Conservation (phyloP, 2,329 filamentous ascomycete genomes). For the Apiospora saccharicola region DNA sequence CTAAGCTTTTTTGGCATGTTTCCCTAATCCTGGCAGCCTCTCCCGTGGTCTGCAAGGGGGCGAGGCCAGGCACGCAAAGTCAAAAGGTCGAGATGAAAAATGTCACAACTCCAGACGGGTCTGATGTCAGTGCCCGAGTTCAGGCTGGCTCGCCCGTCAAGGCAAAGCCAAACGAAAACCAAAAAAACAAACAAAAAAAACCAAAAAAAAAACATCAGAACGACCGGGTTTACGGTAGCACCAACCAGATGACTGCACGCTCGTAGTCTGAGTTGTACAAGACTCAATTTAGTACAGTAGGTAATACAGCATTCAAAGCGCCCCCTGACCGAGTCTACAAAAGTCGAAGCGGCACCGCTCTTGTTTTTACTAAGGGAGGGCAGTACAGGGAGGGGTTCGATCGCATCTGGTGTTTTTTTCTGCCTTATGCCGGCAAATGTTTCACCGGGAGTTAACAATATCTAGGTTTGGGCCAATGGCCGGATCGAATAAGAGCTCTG, state of each 20-base stretch:
- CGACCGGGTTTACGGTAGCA: not conserved
- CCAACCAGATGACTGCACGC: not conserved
- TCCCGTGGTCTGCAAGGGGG: not conserved
- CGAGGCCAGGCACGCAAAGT: not conserved
- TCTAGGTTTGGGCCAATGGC: constrained; percentile 8
- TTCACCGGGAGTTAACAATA: constrained; percentile 14
- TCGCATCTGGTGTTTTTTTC: not conserved
- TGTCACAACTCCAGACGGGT: constrained; percentile 4
- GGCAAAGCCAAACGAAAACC: not conserved
- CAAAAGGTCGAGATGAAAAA: constrained; percentile 2
- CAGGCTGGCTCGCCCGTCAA: not conserved
- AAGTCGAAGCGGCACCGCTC: not conserved
- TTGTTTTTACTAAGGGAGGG: not conserved
- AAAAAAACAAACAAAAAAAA: no score
- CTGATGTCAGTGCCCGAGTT: not conserved
- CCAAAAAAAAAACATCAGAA: not conserved
- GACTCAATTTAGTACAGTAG: not conserved
- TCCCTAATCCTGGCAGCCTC: not conserved
- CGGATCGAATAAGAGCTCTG: not conserved
- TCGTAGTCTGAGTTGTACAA: not conserved
- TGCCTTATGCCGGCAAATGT: constrained; percentile 13
- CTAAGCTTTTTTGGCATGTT: not conserved
- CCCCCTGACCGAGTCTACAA: not conserved
- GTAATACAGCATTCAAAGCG: constrained; percentile 9
- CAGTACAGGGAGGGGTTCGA: constrained; percentile 6